phyloP scores from a whole-genome alignment of 129 eudicot genomes.

The Tanacetum coccineum region DNA sequence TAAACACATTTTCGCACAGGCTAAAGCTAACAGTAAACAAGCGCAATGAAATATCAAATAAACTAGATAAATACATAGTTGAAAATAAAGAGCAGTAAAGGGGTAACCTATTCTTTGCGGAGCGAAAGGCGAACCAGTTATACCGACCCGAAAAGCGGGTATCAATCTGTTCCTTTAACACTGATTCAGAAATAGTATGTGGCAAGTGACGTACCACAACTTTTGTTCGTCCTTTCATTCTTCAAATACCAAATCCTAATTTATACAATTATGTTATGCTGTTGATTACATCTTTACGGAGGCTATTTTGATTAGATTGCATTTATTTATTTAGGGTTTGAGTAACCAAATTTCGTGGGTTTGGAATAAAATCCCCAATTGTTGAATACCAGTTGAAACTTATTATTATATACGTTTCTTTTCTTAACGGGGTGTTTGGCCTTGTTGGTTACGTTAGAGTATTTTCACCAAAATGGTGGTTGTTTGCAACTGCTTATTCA shows the following conservation, averaged over 20 bases:
- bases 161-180: constrained; percentile 67
- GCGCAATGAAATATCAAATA: not conserved
- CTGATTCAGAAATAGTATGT: constrained; percentile 63
- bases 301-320: not conserved
- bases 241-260: constrained; percentile 44
- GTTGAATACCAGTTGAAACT: too few relatives aligned
- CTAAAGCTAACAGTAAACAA: not conserved
- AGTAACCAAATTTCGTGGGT: too few relatives aligned
- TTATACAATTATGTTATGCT: not conserved
- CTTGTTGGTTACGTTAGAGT: too few relatives aligned
- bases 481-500: too few relatives aligned
- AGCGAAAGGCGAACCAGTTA: constrained; percentile 56
- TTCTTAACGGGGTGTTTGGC: too few relatives aligned
- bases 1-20: too few relatives aligned
- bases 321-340: too few relatives aligned
- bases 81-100: constrained; percentile 28
- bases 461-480: too few relatives aligned
- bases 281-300: too few relatives aligned
- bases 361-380: too few relatives aligned
- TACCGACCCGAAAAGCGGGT: constrained; percentile 64
- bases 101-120: constrained; percentile 67
- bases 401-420: too few relatives aligned
- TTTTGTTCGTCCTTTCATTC: constrained; percentile 75
- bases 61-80: too few relatives aligned
- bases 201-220: constrained; percentile 94